These are phyloP conservation scores for Fragilaria radians DNA, from an alignment of 108 stramenopile genomes.

Conservation along the genomic window DNA sequence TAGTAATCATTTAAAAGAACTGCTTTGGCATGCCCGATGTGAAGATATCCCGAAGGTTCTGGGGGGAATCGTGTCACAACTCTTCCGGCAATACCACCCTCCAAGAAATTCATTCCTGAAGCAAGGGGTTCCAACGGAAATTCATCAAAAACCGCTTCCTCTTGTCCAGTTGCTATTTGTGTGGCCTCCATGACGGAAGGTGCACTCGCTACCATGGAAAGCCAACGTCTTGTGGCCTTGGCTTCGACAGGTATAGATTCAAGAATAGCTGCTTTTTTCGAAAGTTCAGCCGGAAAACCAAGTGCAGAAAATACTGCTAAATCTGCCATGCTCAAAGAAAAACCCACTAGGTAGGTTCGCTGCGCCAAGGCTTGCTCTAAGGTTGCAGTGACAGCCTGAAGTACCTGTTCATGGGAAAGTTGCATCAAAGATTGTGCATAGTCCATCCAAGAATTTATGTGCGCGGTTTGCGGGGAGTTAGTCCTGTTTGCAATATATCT, in stretches of 20 bases:
- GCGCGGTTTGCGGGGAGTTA: slow-evolving; percentile 20
- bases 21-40: slow-evolving; percentile 99
- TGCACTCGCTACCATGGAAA: slow-evolving; percentile 53
- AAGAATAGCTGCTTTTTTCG: slow-evolving; percentile 21
- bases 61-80: slow-evolving; percentile 97
- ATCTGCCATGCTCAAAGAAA: slow-evolving; percentile 84
- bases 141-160: slow-evolving; percentile 37
- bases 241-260: slow-evolving; percentile 11
- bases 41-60: slow-evolving; percentile 98
- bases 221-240: slow-evolving; percentile 57
- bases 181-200: slow-evolving; percentile 70
- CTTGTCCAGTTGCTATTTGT: slow-evolving; percentile 68
- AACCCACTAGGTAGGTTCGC: slow-evolving; percentile 66
- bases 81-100: slow-evolving; percentile 87
- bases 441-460: slow-evolving; percentile 90
- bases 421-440: slow-evolving; percentile 60
- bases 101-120: slow-evolving; percentile 67
- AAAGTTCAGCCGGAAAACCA: slow-evolving; percentile 58
- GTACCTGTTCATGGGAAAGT: slow-evolving; percentile 34
- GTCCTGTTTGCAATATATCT: slow-evolving; percentile 29
- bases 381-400: slow-evolving; percentile 53
- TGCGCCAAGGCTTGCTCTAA: slow-evolving; percentile 59
- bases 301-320: slow-evolving; percentile 69
- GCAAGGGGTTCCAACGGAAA: slow-evolving; percentile 51
- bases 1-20: slow-evolving; percentile 97